phyloP scores from a whole-genome alignment of 495 filamentous ascomycete genomes.

The Trichocladium antarcticum region DNA sequence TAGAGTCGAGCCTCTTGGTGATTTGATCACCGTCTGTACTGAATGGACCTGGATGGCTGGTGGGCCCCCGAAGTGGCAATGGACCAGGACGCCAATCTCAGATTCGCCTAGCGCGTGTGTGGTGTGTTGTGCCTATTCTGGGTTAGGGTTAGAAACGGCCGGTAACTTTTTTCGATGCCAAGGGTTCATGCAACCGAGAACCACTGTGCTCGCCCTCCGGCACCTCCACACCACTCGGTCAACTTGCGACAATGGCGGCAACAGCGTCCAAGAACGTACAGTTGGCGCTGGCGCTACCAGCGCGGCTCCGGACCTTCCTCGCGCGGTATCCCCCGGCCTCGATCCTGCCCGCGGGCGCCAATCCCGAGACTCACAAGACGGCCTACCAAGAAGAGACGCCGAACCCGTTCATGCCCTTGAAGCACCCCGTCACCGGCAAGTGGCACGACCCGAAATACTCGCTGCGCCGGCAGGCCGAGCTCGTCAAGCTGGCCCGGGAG shows the following conservation, averaged over 20 bases:
- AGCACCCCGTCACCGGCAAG: constrained; percentile 57
- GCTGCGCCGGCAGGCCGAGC: constrained; percentile 76
- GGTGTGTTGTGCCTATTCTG: not conserved
- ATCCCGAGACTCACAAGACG: constrained; percentile 33
- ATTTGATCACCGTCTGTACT: too few relatives aligned
- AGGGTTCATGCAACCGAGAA: not conserved
- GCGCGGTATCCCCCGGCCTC: constrained; percentile 66
- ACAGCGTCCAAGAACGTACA: constrained; percentile 38
- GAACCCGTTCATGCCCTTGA: constrained; percentile 67
- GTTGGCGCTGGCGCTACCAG: constrained; percentile 57
- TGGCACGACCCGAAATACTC: constrained; percentile 77
- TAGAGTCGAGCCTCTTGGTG: too few relatives aligned
- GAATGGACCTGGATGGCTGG: too few relatives aligned
- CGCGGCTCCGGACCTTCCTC: constrained; percentile 76
- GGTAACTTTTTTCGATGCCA: constrained; percentile 8
- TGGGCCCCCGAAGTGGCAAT: too few relatives aligned
- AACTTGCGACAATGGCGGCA: constrained; percentile 17
- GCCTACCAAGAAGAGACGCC: constrained; percentile 36
- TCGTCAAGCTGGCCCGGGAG: constrained; percentile 73
- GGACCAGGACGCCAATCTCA: too few relatives aligned
- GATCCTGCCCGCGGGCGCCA: constrained; percentile 36
- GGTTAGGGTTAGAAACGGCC: not conserved
- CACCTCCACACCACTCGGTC: not conserved
- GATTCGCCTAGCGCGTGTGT: not conserved
- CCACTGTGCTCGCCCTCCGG: not conserved